Evolutionary conservation across 2,329 filamentous ascomycete genomes (phyloP), one percentile per base, ranked within the genome.

Genomic region (Botryotinia globosa): DNA sequence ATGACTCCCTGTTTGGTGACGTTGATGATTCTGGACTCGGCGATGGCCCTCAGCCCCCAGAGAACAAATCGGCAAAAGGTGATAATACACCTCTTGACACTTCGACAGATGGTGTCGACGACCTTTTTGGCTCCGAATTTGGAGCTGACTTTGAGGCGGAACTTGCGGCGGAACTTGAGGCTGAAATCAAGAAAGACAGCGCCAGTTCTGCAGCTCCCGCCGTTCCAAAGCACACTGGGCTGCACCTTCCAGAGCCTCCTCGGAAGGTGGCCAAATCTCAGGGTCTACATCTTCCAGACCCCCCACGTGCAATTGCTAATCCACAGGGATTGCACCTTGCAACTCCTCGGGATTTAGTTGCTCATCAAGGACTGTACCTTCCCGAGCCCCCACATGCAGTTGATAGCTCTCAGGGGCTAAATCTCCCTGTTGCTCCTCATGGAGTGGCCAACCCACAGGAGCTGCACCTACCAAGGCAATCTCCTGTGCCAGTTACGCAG

Each of bases 401-500:
- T 6, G 29, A 29, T 20, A 32, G 4, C 3, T 4, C 22, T 0
- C 56, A 58, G 18, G 29, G 4, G 0, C 4, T 32, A 1, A 29
- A 34, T 9, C 0, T 34, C 9, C 8, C 54, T 29, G 12, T 7
- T 7, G 0, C 45, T 25, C 25, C 25, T 51, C 22, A 1, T 5
- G 12, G 7, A 25, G 1, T 3, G 25, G 12, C 48, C 4, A 1
- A 16, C 4, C 25, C 0, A 7, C 32, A 37, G 20, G 2, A 9
- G 1, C 20, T 25, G 0, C 32, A 61, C 10, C 10, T 37, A 14
- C 32, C 32, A 25, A 25, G 4, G 18, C 12, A 7, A 4, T 22
- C 22, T 9, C 1, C 22, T n/a, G 12, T 1, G 14, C n/a, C 6
- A 20, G 34, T 8, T 18, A 0, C 0, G 8, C 51, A 29, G n/a